Evolutionary conservation across 139 green algal genomes (phyloP).

Genomic region (Spirogloea muscicola): DNA sequence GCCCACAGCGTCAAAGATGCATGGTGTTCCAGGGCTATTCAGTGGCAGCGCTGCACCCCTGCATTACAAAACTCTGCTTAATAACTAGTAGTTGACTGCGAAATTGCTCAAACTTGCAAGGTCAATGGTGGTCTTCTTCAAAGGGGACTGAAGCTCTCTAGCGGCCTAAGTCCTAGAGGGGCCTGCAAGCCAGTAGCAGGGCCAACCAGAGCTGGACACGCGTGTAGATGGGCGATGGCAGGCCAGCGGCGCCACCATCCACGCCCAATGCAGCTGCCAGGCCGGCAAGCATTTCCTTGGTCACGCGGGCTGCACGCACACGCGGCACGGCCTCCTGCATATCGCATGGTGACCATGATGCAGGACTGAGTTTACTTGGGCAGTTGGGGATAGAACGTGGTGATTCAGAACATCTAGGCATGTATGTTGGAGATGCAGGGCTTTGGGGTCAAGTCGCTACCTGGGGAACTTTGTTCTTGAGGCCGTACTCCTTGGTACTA

Average conservation of each 20-base stretch:
- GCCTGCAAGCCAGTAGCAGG: background rate
- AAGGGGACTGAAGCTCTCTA: background rate
- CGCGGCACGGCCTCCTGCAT: constrained; percentile 15
- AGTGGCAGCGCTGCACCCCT: constrained; percentile 70
- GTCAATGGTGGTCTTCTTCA: background rate
- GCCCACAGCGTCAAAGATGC: constrained; percentile 61
- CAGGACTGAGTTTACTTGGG: too few species aligned
- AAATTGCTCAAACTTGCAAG: background rate
- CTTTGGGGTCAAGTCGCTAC: too few species aligned
- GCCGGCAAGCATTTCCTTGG: constrained; percentile 22
- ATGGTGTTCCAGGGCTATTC: constrained; percentile 59
- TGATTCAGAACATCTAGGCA: too few species aligned
- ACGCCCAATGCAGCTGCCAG: constrained; percentile 14
- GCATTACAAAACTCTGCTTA: background rate
- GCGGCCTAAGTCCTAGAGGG: background rate
- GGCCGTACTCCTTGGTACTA: constrained; percentile 64
- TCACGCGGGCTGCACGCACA: constrained; percentile 20
- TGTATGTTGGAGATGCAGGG: too few species aligned
- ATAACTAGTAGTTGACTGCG: background rate
- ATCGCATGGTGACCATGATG: too few species aligned
- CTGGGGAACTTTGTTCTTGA: constrained; percentile 65
- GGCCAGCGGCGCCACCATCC: background rate
- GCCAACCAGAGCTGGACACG: constrained; percentile 28
- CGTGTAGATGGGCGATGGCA: constrained; percentile 13
- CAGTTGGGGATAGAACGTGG: too few species aligned